Conservation (phyloP, 495 filamentous ascomycete genomes). For the Trichoderma erinaceum region DNA sequence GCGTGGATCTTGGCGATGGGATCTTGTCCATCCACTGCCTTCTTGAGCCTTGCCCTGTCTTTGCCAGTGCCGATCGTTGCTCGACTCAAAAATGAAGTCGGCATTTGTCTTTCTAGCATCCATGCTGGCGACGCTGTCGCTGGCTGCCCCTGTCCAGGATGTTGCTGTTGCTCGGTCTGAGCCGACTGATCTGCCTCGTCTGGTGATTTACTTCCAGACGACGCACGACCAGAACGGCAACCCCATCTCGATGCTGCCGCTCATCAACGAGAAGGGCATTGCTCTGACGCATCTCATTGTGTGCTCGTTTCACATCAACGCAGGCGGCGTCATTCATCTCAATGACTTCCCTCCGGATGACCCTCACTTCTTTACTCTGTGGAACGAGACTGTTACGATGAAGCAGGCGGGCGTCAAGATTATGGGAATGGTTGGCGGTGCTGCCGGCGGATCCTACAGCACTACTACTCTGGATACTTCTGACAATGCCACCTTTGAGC, state of each 20-base stretch:
- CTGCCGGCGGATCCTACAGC: conserved; percentile 59
- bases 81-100: not conserved
- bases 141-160: not conserved
- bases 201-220: conserved; percentile 63
- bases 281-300: conserved; percentile 66
- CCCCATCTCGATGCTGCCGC: conserved; percentile 63
- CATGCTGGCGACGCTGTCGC: conserved; percentile 8
- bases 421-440: conserved; percentile 81
- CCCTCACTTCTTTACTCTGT: conserved; percentile 53
- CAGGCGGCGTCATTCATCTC: conserved; percentile 57
- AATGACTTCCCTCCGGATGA: conserved; percentile 65
- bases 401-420: conserved; percentile 63
- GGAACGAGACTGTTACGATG: conserved; percentile 62
- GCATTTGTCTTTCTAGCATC: not conserved
- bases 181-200: conserved; percentile 17
- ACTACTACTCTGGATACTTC: not conserved
- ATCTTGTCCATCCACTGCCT: not conserved
- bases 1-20: not conserved
- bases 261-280: conserved; percentile 51
- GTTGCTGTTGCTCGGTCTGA: not conserved
- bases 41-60: not conserved
- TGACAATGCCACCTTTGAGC: conserved; percentile 46
- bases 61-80: not conserved
- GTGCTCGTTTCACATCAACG: conserved; percentile 76
- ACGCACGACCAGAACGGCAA: conserved; percentile 51